Percentiles rank a stretch among this genome's conserved stretches.
Conservation (phyloP, 1,139 yeast genomes). For the Magnusiomyces suaveolens region DNA sequence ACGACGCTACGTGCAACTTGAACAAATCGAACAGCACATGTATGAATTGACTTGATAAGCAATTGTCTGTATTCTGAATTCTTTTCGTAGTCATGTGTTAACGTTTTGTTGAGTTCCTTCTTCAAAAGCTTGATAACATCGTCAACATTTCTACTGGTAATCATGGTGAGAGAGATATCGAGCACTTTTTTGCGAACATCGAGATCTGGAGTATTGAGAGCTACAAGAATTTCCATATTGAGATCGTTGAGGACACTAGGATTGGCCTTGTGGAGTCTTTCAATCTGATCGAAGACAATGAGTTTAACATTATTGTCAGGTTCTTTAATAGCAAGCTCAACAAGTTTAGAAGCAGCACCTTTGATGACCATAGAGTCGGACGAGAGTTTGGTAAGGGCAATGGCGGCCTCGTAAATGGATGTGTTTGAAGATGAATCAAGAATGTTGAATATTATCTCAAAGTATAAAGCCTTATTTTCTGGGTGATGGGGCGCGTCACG, state of each 20-base stretch:
- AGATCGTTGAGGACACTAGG: slow-evolving; percentile 83
- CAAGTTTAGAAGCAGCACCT: slow-evolving; percentile 74
- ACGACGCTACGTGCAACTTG: slow-evolving; percentile 91
- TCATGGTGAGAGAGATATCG: slow-evolving; percentile 68
- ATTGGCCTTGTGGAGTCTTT: slow-evolving; percentile 59
- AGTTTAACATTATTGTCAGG: slow-evolving; percentile 89
- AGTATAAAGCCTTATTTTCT: slow-evolving; percentile 58
- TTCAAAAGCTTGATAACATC: slow-evolving; percentile 86
- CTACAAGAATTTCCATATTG: slow-evolving; percentile 77
- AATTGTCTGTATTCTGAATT: slow-evolving; percentile 80
- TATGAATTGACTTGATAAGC: slow-evolving; percentile 79
- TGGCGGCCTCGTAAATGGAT: slow-evolving; percentile 87
- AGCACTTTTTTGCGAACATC: slow-evolving; percentile 87
- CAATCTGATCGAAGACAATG: slow-evolving; percentile 80
- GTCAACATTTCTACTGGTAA: slow-evolving; percentile 83
- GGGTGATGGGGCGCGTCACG: slow-evolving; percentile 62
- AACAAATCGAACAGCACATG: slow-evolving; percentile 76
- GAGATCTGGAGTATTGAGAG: slow-evolving; percentile 75
- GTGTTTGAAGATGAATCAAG: slow-evolving; percentile 64
- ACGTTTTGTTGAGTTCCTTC: slow-evolving; percentile 76
- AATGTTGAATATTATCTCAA: slow-evolving; percentile 62
- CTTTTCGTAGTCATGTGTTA: slow-evolving; percentile 57
- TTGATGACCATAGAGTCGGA: slow-evolving; percentile 57
- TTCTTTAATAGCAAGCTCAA: slow-evolving; percentile 83
- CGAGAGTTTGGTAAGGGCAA: slow-evolving; percentile 68